These are phyloP conservation scores for Nannochloropsis gaditana DNA, from an alignment of 108 stramenopile genomes.

Conservation along the genomic window DNA sequence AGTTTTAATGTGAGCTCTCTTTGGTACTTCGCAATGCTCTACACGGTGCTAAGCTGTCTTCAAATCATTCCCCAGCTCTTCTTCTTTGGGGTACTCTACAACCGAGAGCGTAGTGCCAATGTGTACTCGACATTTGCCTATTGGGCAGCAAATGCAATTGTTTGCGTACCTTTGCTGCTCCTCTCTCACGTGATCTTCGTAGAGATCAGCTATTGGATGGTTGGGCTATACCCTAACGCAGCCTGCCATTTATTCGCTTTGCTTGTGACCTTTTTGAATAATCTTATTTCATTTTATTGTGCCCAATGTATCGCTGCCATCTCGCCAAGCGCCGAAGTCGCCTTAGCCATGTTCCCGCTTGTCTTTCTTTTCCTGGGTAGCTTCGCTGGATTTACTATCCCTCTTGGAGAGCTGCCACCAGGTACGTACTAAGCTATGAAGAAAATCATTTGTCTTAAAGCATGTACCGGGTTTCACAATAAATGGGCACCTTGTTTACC, in stretches of 20 bases:
- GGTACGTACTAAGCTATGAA: not conserved
- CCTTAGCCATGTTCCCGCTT: constrained; percentile 32
- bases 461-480: too few species aligned
- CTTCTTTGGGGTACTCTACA: not conserved
- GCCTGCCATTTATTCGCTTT: constrained; percentile 19
- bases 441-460: too few species aligned
- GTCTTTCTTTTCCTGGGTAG: constrained; percentile 24
- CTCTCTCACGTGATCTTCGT: not conserved
- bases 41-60: constrained; percentile 23
- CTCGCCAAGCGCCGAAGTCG: constrained; percentile 23
- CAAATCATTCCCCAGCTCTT: constrained; percentile 27
- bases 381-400: constrained; percentile 32
- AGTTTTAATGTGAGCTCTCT: constrained; percentile 25
- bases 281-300: constrained; percentile 29
- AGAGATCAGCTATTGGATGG: constrained; percentile 14
- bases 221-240: not conserved
- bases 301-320: constrained; percentile 29
- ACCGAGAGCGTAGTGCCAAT: constrained; percentile 26
- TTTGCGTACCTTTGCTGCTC: constrained; percentile 22
- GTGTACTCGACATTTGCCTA: constrained; percentile 29
- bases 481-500: not conserved
- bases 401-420: constrained; percentile 24
- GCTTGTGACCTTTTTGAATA: constrained; percentile 16
- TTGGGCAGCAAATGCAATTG: constrained; percentile 26
- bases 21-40: constrained; percentile 21